These are phyloP conservation scores for Chytriomyces confervae DNA, from an alignment of 192 early-diverging fungal species.

Conservation along the genomic window DNA sequence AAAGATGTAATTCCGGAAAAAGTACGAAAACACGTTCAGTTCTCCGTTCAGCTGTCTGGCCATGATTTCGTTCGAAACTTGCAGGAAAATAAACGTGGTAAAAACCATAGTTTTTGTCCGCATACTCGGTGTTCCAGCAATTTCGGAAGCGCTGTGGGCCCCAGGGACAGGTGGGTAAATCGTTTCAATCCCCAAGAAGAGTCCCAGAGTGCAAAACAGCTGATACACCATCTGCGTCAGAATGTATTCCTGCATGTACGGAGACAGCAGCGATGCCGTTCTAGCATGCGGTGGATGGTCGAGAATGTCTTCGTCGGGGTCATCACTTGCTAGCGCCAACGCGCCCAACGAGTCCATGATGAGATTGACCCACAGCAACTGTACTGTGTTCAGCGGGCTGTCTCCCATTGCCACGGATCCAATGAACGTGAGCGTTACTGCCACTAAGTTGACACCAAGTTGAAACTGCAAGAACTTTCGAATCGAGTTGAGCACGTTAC, in stretches of 20 bases:
- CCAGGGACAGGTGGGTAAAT: constrained; percentile 36
- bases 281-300: constrained; percentile 58
- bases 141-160: background rate
- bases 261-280: constrained; percentile 50
- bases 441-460: constrained; percentile 62
- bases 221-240: constrained; percentile 55
- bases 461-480: constrained; percentile 71
- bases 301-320: constrained; percentile 63
- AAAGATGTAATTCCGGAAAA: constrained; percentile 58
- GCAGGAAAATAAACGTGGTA: constrained; percentile 62
- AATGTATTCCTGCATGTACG: constrained; percentile 59
- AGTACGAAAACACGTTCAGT: constrained; percentile 57
- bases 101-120: constrained; percentile 55
- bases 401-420: constrained; percentile 54
- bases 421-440: constrained; percentile 62
- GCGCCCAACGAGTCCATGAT: constrained; percentile 70
- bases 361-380: constrained; percentile 69
- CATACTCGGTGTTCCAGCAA: constrained; percentile 33
- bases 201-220: constrained; percentile 46
- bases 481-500: constrained; percentile 64
- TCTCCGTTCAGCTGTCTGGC: constrained; percentile 62
- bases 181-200: constrained; percentile 49
- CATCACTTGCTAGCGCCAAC: constrained; percentile 60
- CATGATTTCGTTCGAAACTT: constrained; percentile 57
- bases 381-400: constrained; percentile 61